Percentiles rank a stretch among this genome's conserved stretches.
Evolutionary conservation across 2,329 filamentous ascomycete genomes (phyloP).

Genomic region (Pseudogymnoascus pannorum): DNA sequence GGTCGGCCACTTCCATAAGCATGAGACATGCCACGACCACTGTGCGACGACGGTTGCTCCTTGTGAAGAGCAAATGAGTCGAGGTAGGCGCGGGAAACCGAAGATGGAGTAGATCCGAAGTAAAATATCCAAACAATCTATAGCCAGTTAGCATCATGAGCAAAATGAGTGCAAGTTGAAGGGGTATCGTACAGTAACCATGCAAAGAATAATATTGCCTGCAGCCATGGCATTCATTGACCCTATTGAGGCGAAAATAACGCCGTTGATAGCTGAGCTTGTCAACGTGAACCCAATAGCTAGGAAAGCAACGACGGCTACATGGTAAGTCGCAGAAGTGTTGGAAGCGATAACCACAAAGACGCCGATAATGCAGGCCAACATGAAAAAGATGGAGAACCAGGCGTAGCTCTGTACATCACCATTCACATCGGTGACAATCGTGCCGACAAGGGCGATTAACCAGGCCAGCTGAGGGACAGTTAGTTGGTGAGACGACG

Average conservation of each 20-base stretch:
- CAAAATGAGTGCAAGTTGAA: not conserved
- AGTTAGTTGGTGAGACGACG: not conserved
- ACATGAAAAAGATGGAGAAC: conserved; percentile 83
- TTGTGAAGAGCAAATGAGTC: conserved; percentile 95
- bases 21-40: conserved; percentile 50
- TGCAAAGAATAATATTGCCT: conserved; percentile 88
- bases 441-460: conserved; percentile 80
- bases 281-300: conserved; percentile 76
- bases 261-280: conserved; percentile 75
- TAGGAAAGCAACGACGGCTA: conserved; percentile 84
- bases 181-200: conserved; percentile 66
- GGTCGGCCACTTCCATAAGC: conserved; percentile 67
- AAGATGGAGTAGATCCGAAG: conserved; percentile 87
- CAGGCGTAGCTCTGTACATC: conserved; percentile 69
- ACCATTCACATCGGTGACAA: conserved; percentile 41
- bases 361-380: conserved; percentile 74
- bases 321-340: conserved; percentile 78
- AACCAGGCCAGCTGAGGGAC: conserved; percentile 76
- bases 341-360: conserved; percentile 79
- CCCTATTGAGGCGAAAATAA: conserved; percentile 69
- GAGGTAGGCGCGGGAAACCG: conserved; percentile 79
- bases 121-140: conserved; percentile 99
- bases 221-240: conserved; percentile 81
- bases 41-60: conserved; percentile 44
- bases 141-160: not conserved